Evolutionary conservation across 225 moss, liverwort and hornwort genomes (phyloP), one percentile per base, ranked within the genome.

Genomic region (Lunularia cruciata): DNA sequence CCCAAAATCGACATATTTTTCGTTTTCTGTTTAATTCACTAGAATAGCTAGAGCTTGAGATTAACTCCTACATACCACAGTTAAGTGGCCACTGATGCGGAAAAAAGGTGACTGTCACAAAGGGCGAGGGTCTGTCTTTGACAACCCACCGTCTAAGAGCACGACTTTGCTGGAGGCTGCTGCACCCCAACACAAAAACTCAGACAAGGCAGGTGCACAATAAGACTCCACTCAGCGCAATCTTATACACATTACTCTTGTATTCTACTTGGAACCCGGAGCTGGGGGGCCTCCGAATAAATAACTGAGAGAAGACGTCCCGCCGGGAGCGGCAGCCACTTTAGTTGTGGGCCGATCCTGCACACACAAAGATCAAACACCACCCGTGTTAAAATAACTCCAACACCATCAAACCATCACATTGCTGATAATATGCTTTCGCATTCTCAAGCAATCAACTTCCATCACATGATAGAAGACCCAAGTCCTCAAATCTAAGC

Each of bases 261-360:
- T n/a, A 6, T 31, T 22, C 62, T 68, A 72, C 62, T 72, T 68
- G 8, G 25, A 32, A 18, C 51, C 67, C 6, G 63, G 6, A 13
- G 45, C 15, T 20, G 67, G 67, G 39, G n/a, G 37, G 20, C 82
- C 78, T 37, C 78, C 78, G 23, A 83, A 83, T 12, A 83, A 47
- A 47, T 83, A 83, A 69, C 68, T 71, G 34, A 83, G 63, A 18
- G 82, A 83, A 0, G 82, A 83, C 20, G 61, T 60, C 16, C 82
- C 82, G n/a, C 82, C 82, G 5, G 82, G 82, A 45, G 78, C 82
- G 23, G 78, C 67, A 39, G 75, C 75, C 12, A 83, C 82, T 60
- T 83, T 83, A 40, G 82, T 83, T n/a, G 82, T 75, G 40, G 82
- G 82, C 65, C 82, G 82, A 63, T 83, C 82, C 82, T 82, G 82